Base-by-base conservation (phyloP, 768 basidiomycete genomes). In the Leccinum ochraceum region DNA sequence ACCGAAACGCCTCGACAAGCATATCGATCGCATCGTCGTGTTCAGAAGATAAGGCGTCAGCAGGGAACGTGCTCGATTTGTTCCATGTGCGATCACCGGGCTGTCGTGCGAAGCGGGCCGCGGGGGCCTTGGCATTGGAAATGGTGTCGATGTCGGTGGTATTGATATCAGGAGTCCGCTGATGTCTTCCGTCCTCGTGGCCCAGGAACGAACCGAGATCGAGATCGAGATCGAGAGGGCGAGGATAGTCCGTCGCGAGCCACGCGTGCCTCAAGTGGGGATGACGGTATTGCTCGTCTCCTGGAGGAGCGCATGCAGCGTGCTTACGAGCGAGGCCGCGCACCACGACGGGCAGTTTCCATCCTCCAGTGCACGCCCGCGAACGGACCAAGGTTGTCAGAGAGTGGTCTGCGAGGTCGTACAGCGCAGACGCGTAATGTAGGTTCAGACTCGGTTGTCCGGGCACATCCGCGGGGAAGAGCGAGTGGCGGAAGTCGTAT, bases 351-450 rank as follows among this genome's bases (percentile, higher is more conserved):
- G 79, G 67, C 56, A 86, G 73, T 81, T 62, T 86, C 84, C 77
- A 83, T 83, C 22, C 81, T 74, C 85, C 84, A 88, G 64, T 86
- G 82, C 8, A 88, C 78, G 0, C 77, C 80, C 3, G 81, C 65
- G 67, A 81, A 86, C 0, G 80, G 77, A 1, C 65, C 64, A 0
- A 75, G 58, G 20, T 77, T 74, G 0, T 72, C 67, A 0, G 74
- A 65, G 50, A 86, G 67, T 63, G 65, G 7, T 67, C 63, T 0
- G 81, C 82, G 9, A 86, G 75, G 10, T 72, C 69, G 42, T 75
- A 70, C 56, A 86, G 79, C 1, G 49, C 64, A 0, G 72, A 65
- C 4, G 86, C 76, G 66, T 86, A 86, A 42, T 77, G 71, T 36
- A 84, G 74, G 28, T 57, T 52, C 37, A 37, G 24, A 0, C 22